Percentiles rank a stretch among this genome's conserved stretches.
These are phyloP conservation scores for Rhynchosporium agropyri DNA, from an alignment of 2,329 filamentous ascomycete genomes.

Conservation along the genomic window DNA sequence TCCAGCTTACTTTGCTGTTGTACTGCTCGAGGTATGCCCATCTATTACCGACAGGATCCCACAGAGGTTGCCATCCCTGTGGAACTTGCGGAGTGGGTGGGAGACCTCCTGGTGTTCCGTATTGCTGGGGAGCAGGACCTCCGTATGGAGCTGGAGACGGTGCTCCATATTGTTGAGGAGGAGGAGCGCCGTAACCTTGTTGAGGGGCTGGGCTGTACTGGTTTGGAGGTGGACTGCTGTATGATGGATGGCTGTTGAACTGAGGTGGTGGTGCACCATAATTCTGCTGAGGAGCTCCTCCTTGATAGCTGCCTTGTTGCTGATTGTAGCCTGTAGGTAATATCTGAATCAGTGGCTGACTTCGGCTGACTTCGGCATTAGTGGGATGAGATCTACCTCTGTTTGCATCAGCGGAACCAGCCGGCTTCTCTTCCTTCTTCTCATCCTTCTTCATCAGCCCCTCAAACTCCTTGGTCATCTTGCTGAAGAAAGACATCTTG, in stretches of 20 bases:
- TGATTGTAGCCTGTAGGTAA: conserved; percentile 18
- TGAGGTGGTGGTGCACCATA: conserved; percentile 21
- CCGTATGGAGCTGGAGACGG: conserved; percentile 31
- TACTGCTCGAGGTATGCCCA: conserved; percentile 63
- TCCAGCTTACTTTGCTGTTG: conserved; percentile 42
- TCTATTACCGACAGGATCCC: conserved; percentile 61
- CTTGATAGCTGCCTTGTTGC: conserved; percentile 27
- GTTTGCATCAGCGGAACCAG: conserved; percentile 17
- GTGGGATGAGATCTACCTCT: conserved; percentile 18
- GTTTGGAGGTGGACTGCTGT: conserved; percentile 22
- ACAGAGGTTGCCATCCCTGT: conserved; percentile 64
- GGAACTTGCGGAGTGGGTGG: conserved; percentile 53
- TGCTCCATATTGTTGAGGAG: conserved; percentile 29
- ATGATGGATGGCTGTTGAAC: conserved; percentile 15
- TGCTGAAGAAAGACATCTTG: conserved; percentile 51
- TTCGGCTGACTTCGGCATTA: background rate
- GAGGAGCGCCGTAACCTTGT: conserved; percentile 32
- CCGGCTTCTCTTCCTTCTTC: conserved; percentile 43
- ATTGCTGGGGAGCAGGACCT: conserved; percentile 35
- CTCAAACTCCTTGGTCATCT: conserved; percentile 50
- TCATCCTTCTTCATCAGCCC: conserved; percentile 52
- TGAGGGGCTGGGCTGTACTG: conserved; percentile 20
- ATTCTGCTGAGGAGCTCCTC: conserved; percentile 20
- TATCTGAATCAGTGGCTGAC: conserved; percentile 6
- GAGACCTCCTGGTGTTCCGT: conserved; percentile 31